Base-by-base conservation (phyloP, 1,139 yeast genomes). In the Scheffersomyces segobiensis region DNA sequence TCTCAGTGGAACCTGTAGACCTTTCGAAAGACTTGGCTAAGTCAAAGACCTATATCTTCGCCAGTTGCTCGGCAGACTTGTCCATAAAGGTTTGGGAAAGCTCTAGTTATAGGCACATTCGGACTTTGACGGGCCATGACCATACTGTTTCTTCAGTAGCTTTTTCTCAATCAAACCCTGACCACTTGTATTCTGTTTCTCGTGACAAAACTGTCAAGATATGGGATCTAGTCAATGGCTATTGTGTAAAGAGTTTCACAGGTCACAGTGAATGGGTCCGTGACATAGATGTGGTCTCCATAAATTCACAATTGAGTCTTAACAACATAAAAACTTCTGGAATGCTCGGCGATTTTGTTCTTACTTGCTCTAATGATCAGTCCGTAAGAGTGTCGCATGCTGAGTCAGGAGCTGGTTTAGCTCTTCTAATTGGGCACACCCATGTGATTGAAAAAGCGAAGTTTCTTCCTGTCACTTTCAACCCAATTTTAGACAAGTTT, bases 181-280 rank as follows among this genome's bases (percentile, higher is more conserved):
- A 71, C 32, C 63, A 73, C 1, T 71, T 92, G 24, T 85, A 89
- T 55, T 87, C 93, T 3, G 91, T 88, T 20, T 91, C 97, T 2
- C 79, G 98, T 60, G 98, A 93, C 71, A 81, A 80, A 22, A 77
- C 91, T 0, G 82, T 91, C 3, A 87, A 88, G 61, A 71, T 89
- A 1, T 93, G 98, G 98, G 96, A 92, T 67, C 72, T 87, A 19
- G 73, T 78, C 18, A 81, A 85, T 5, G 98, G 97, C 0, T 86
- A 84, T 77, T 86, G 93, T 59, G 68, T 85, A 39, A 81, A 83
- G 60, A 85, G 90, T 1, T 86, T 91, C 60, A 78, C 83, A 8
- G 96, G 95, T 0, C 98, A 93, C 71, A 83, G 91, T 46, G 97
- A 92, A 65, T 93, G 98, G 98, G 93, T 92, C 10, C 79, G 97